These are phyloP conservation scores for Pulveroboletus ravenelii DNA, from an alignment of 768 basidiomycete species.

Conservation along the genomic window DNA sequence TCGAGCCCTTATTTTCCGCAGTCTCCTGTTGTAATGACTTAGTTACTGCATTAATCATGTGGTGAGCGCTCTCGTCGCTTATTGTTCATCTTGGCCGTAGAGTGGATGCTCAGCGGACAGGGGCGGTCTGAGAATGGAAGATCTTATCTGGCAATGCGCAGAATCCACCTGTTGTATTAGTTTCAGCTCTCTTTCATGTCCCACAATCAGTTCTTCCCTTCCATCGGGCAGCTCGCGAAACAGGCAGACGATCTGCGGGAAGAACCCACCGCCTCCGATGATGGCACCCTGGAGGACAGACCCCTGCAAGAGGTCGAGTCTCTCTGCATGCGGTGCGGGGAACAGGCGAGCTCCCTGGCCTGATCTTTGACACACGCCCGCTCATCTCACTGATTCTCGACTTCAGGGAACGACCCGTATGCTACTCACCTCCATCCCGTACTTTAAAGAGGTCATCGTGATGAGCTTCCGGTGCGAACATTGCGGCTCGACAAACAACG, in stretches of 20 bases:
- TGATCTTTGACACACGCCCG: background rate
- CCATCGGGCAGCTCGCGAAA: constrained; percentile 52
- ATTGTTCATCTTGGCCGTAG: too few species aligned
- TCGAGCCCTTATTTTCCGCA: constrained; percentile 3
- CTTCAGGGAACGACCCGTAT: constrained; percentile 81
- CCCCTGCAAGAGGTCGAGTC: constrained; percentile 84
- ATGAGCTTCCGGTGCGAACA: constrained; percentile 97
- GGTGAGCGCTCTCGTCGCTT: background rate
- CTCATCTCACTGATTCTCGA: constrained; percentile 12
- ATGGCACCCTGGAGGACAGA: constrained; percentile 38
- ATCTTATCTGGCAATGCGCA: background rate
- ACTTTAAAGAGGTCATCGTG: constrained; percentile 90
- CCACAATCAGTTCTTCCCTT: constrained; percentile 45
- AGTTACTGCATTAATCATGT: constrained; percentile 13
- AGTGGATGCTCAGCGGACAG: background rate
- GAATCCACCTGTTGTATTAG: background rate
- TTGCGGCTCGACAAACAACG: constrained; percentile 87
- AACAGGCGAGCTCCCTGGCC: constrained; percentile 61
- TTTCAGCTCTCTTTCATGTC: constrained; percentile 17
- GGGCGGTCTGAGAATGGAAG: background rate
- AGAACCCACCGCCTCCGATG: constrained; percentile 26
- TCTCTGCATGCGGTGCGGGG: constrained; percentile 88
- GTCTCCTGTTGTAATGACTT: constrained; percentile 20
- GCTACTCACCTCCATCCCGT: constrained; percentile 90
- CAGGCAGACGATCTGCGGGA: constrained; percentile 36